Percentiles rank a stretch among this genome's conserved stretches.
phyloP scores from a whole-genome alignment of 164 flowering plant genomes.

The Amborella trichopoda region DNA sequence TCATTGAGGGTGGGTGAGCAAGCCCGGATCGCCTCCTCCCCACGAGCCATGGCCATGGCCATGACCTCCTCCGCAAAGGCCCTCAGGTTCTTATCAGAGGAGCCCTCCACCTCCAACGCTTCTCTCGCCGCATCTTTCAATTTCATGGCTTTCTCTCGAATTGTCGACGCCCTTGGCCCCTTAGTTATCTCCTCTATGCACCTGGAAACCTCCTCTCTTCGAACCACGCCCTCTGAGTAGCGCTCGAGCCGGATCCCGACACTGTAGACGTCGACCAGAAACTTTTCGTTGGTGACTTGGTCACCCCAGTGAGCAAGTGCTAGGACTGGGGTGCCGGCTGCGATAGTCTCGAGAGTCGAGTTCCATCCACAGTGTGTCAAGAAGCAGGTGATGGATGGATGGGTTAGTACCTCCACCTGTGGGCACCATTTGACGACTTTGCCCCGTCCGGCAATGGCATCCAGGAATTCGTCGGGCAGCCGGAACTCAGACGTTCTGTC shows the following conservation, averaged over 20 bases:
- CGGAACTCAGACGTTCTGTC: not conserved
- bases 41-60: no score
- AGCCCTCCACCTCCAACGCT: slow-evolving; percentile 63
- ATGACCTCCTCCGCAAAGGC: slow-evolving; percentile 25
- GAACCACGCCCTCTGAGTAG: slow-evolving; percentile 18
- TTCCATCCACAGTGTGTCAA: slow-evolving; percentile 87
- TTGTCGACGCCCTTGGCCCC: slow-evolving; percentile 44
- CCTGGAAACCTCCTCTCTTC: slow-evolving; percentile 44
- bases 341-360: slow-evolving; percentile 47
- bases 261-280: slow-evolving; percentile 40
- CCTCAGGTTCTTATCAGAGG: slow-evolving; percentile 40
- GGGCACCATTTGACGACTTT: slow-evolving; percentile 53
- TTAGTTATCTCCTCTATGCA: slow-evolving; percentile 33
- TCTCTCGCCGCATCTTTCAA: slow-evolving; percentile 54
- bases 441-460: slow-evolving; percentile 35
- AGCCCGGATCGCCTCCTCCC: no score
- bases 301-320: slow-evolving; percentile 67
- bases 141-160: slow-evolving; percentile 37
- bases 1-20: no score
- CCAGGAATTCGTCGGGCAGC: slow-evolving; percentile 41
- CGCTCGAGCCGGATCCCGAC: slow-evolving; percentile 36
- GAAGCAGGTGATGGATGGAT: slow-evolving; percentile 51
- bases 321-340: slow-evolving; percentile 45
- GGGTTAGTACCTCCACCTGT: slow-evolving; percentile 48
- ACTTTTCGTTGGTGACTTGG: slow-evolving; percentile 60